phyloP scores from a whole-genome alignment of 208 protist species.

The Paratrypanosoma confusum region DNA sequence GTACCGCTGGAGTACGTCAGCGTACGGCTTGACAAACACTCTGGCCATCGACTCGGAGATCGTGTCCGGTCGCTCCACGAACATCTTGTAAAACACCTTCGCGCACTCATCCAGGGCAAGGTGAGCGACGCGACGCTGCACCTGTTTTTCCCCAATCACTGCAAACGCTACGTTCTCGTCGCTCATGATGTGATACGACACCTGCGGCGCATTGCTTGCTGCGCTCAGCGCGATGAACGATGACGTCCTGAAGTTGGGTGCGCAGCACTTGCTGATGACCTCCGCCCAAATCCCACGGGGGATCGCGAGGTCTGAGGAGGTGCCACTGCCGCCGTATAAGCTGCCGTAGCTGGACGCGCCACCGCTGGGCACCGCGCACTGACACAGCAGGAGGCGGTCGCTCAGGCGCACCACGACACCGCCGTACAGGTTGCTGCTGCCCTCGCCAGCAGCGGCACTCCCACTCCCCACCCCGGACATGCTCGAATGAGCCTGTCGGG shows the following conservation, averaged over 20 bases:
- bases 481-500: too few species aligned
- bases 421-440: conserved; percentile 32
- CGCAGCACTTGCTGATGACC: conserved; percentile 64
- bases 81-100: conserved; percentile 77
- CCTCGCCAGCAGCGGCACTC: background rate
- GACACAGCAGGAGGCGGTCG: conserved; percentile 67
- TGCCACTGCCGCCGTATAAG: too few species aligned
- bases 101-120: conserved; percentile 56
- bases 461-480: too few species aligned
- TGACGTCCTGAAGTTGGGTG: conserved; percentile 65
- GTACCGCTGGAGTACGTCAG: conserved; percentile 44
- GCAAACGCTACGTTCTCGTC: conserved; percentile 66
- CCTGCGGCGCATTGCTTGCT: conserved; percentile 11
- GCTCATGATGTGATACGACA: conserved; percentile 78
- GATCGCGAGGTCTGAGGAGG: conserved; percentile 59
- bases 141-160: conserved; percentile 30
- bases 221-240: conserved; percentile 40
- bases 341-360: too few species aligned
- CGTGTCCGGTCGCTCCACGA: conserved; percentile 51
- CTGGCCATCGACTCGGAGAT: conserved; percentile 47
- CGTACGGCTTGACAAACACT: conserved; percentile 57
- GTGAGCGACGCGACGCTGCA: conserved; percentile 48
- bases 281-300: conserved; percentile 64
- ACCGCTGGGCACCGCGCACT: conserved; percentile 31
- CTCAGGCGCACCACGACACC: conserved; percentile 65